Evolutionary conservation across 2,329 filamentous ascomycete species (phyloP).

Genomic region (Hypoxylon sp.): DNA sequence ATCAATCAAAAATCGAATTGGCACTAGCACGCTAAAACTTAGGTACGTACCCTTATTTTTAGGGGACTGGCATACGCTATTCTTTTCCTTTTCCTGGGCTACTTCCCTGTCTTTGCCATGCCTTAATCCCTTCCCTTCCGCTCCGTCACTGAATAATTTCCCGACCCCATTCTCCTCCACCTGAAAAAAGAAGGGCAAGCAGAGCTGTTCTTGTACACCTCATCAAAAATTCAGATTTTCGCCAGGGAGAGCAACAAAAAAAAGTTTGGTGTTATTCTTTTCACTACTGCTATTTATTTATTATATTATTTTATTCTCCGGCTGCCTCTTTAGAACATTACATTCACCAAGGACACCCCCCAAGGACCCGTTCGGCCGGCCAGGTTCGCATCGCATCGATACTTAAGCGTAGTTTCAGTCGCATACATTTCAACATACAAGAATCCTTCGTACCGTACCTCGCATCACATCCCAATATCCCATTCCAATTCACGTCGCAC

Average conservation of each 20-base stretch:
- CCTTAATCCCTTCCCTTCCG: slow-evolving; percentile 43
- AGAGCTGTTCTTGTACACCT: slow-evolving; percentile 37
- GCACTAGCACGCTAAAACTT: no score
- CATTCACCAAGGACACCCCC: slow-evolving; percentile 15
- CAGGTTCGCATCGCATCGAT: slow-evolving; percentile 20
- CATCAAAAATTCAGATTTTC: slow-evolving; percentile 31
- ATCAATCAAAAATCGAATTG: no score
- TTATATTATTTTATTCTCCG: slow-evolving; percentile 20
- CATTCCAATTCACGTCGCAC: slow-evolving; percentile 34
- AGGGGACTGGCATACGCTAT: slow-evolving; percentile 24
- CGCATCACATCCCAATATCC: neutral
- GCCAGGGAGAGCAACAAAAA: slow-evolving; percentile 23
- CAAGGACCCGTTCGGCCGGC: slow-evolving; percentile 23
- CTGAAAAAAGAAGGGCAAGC: slow-evolving; percentile 28
- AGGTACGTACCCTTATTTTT: slow-evolving; percentile 36
- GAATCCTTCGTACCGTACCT: slow-evolving; percentile 3
- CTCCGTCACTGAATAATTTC: slow-evolving; percentile 45
- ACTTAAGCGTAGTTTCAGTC: no score
- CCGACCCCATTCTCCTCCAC: slow-evolving; percentile 43
- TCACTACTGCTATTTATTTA: slow-evolving; percentile 20
- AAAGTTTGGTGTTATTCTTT: slow-evolving; percentile 27
- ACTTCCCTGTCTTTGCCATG: slow-evolving; percentile 42
- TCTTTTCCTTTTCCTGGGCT: slow-evolving; percentile 27
- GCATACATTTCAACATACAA: neutral
- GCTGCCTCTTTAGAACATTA: slow-evolving; percentile 13